Evolutionary conservation across 1,284 basidiomycete species (phyloP).

Genomic region (Pseudozyma sp.): DNA sequence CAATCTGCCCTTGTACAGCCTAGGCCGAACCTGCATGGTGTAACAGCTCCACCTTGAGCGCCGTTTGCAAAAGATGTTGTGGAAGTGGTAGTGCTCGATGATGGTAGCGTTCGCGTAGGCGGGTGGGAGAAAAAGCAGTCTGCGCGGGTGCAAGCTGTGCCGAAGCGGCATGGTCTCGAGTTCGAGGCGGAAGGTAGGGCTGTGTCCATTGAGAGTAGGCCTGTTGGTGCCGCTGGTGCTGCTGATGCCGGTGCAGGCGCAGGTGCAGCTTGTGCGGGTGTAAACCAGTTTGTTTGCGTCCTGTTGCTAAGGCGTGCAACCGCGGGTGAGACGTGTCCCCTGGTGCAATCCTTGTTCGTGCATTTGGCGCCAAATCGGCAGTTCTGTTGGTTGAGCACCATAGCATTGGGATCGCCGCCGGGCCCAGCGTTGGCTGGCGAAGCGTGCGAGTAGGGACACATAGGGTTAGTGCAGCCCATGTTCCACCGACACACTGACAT

Average conservation of each 20-base stretch:
- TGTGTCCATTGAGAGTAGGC: slow-evolving; percentile 20
- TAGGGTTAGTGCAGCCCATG: slow-evolving; percentile 62
- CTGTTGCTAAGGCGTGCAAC: slow-evolving; percentile 10
- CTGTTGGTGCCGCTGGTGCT: slow-evolving; percentile 1
- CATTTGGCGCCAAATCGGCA: slow-evolving; percentile 57
- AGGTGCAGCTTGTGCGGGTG: not conserved
- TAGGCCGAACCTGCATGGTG: slow-evolving; percentile 42
- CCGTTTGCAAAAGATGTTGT: no score
- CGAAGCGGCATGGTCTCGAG: slow-evolving; percentile 50
- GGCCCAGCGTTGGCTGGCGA: slow-evolving; percentile 56
- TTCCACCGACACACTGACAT: slow-evolving; percentile 60
- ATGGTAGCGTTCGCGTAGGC: not conserved
- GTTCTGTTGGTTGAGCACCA: slow-evolving; percentile 59
- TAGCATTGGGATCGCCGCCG: slow-evolving; percentile 48
- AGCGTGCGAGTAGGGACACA: slow-evolving; percentile 64
- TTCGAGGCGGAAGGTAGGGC: slow-evolving; percentile 12
- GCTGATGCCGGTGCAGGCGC: not conserved
- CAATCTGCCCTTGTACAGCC: slow-evolving; percentile 44
- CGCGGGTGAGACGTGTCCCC: slow-evolving; percentile 64
- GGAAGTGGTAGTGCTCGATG: no score
- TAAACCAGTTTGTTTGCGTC: not conserved
- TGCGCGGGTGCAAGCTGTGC: slow-evolving; percentile 42
- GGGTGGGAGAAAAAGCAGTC: slow-evolving; percentile 60
- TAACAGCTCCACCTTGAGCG: not conserved
- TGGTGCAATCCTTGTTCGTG: slow-evolving; percentile 58